phyloP scores from a whole-genome alignment of 1,284 basidiomycete genomes.

The Quambalaria eucalypti region DNA sequence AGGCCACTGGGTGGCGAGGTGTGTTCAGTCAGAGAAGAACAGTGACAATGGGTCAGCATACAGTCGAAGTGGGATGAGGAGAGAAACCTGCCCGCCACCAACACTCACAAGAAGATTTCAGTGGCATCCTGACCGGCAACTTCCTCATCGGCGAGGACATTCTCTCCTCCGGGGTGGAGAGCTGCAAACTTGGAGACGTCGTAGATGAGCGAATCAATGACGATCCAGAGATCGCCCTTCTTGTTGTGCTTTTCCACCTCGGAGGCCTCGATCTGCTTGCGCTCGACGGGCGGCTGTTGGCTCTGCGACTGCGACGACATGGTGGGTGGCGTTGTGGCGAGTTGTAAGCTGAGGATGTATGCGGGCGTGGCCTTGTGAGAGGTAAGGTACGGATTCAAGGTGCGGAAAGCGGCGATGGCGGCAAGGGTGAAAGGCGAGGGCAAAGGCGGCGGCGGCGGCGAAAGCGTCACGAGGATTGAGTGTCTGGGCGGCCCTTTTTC shows the following conservation, averaged over 20 bases:
- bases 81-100: no score
- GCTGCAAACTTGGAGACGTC: constrained; percentile 42
- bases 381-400: no score
- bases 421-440: no score
- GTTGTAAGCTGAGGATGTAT: background rate
- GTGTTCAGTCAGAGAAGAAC: constrained; percentile 3
- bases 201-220: constrained; percentile 44
- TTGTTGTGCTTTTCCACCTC: constrained; percentile 25
- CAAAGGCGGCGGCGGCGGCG: no score
- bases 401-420: no score
- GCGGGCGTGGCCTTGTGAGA: no score
- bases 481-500: no score
- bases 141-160: constrained; percentile 41
- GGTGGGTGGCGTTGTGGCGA: background rate
- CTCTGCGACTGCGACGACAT: constrained; percentile 35
- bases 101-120: constrained; percentile 46
- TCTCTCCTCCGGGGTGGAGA: constrained; percentile 42
- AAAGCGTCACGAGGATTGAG: no score
- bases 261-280: constrained; percentile 18
- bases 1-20: constrained; percentile 28
- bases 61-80: no score
- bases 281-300: constrained; percentile 35
- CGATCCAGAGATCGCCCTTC: constrained; percentile 29
- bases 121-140: constrained; percentile 45
- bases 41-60: no score